Evolutionary conservation across 306 rosid species (phyloP).

Genomic region (Cucurbita argyrosperma): DNA sequence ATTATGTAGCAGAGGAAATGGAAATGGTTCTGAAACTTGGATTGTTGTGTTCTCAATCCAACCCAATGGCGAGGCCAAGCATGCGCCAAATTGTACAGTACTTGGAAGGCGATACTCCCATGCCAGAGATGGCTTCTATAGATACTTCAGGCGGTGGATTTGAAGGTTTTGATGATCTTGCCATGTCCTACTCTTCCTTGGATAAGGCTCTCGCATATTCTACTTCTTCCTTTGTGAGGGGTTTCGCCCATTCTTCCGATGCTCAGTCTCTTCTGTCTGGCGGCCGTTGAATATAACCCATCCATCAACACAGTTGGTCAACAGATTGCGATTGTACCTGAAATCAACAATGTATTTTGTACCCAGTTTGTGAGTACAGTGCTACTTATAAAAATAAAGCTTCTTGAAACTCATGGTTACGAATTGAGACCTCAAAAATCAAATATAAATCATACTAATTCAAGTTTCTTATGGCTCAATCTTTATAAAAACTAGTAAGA

Average conservation of each 20-base stretch:
- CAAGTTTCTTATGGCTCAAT: no score
- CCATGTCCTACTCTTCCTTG: neutral
- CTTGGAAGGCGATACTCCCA: slow-evolving; percentile 9
- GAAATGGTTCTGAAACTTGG: slow-evolving; percentile 26
- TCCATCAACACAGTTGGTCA: neutral
- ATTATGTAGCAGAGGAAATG: slow-evolving; percentile 10
- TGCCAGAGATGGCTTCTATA: neutral
- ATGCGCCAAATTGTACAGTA: slow-evolving; percentile 24
- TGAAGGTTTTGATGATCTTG: slow-evolving; percentile 3
- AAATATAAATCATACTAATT: no score
- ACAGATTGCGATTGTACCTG: neutral
- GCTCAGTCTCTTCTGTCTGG: slow-evolving; percentile 2
- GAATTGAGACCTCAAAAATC: no score
- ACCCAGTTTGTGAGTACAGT: neutral
- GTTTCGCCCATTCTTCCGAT: slow-evolving; percentile 1
- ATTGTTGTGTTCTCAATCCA: slow-evolving; percentile 15
- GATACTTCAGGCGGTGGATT: neutral
- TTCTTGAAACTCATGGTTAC: no score
- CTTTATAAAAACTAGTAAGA: no score
- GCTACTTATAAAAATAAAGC: no score
- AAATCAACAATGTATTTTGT: neutral
- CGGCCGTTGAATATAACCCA: neutral
- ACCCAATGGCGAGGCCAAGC: slow-evolving; percentile 13
- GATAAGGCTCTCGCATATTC: neutral
- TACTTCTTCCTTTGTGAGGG: neutral